Base-by-base conservation (phyloP, 225 moss, liverwort and hornwort species). In the Bryoerythrophyllum caledonicum region DNA sequence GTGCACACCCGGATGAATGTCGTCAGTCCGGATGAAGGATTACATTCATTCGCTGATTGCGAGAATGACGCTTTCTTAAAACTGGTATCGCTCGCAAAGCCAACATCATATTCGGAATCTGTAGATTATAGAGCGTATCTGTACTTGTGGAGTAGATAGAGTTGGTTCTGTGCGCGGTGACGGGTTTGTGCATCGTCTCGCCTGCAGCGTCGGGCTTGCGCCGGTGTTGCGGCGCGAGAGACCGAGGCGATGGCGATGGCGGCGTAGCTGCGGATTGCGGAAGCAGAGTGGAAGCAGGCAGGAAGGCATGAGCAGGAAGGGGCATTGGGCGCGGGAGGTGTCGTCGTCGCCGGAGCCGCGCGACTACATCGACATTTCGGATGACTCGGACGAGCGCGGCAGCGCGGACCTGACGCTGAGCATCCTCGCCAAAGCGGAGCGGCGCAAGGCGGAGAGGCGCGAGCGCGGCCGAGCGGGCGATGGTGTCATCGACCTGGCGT, bases 391-490 rank as follows among this genome's bases (percentile, higher is more conserved):
- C 8, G 79, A 79, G 13, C 49, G 49, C 1, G 74, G 79, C 17
- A 79, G 55, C 55, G 30, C 79, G 21, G 79, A 80, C 68, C 53
- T 80, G 61, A 80, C 79, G 17, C 44, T 80, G 30, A 27, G 68
- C 63, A 80, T 74, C 41, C 62, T 80, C 10, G 74, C 79, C 17
- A 74, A 68, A 54, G 79, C 79, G n/a, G 51, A 79, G 67, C n/a
- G n/a, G n/a, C n/a, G n/a, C n/a, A n/a, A 67, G 67, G 79, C 73
- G 40, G 67, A 74, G 67, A 74, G 63, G 74, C 74, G 63, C 37
- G 55, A 61, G 62, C 66, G 62, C 23, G 23, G 27, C 5, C 43
- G 35, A 37, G 25, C 24, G n/a, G 51, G 61, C 4, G 38, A 61
- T 44, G 51, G 41, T 3, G 40, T 77, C 28, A 15, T 62, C 28